Evolutionary conservation across 345 rosid species (phyloP), one percentile per base, ranked within the genome.

Genomic region (Streptanthus diversifolius): DNA sequence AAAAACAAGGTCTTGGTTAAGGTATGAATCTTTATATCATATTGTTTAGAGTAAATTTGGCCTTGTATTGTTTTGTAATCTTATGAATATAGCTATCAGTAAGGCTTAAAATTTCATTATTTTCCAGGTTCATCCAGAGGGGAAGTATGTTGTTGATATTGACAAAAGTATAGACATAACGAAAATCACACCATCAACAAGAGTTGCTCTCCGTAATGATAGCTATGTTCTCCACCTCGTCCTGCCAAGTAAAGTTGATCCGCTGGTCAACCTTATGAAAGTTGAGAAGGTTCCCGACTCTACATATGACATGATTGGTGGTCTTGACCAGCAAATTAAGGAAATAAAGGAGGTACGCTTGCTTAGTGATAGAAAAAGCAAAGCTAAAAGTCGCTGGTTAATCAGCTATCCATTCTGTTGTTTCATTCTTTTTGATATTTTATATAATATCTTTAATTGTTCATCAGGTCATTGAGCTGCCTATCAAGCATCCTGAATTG

Each of bases 221-320:
- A 95, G 99, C 82, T 95, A 95, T 73, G 98, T 95, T 63, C 98
- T 95, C 52, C 99, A 95, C 83, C 72, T 95, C 73, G 40, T 93
- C 74, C 76, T 92, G 80, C 98, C 98, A 2, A 92, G 98, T 82
- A 92, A 92, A 80, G 99, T 95, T 7, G 98, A 95, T 86, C 98
- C 98, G 6, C 58, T 95, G 83, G 98, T 95, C 62, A 95, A 92
- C 80, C 98, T 95, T 52, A 95, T 95, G 99, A 95, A 95, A 81
- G 99, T 95, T 66, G 99, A 95, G 75, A 95, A 95, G 70, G 99
- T 95, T 71, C 99, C 96, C 25, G 99, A 95, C 83, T 95, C 99
- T 66, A 95, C 99, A 0, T 95, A 95, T 80, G 99, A 95, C 79
- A 92, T 95, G 99, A 95, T 95, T 15, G 99, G 96, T 76, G 99